phyloP scores from a whole-genome alignment of 2,329 filamentous ascomycete species.

The Phialemonium atrogriseum region DNA sequence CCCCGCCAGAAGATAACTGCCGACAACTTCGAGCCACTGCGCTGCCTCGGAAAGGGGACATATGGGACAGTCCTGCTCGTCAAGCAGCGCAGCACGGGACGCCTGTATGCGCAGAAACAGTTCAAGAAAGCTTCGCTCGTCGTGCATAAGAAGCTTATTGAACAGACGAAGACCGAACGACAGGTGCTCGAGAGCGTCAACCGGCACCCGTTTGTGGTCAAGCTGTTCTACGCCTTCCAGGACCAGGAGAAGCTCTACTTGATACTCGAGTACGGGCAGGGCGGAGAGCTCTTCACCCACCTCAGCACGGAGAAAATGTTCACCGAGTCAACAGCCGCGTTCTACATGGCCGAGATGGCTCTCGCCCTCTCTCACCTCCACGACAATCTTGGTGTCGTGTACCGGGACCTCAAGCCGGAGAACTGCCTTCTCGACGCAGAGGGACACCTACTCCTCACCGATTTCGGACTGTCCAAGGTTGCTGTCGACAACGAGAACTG shows the following conservation, averaged over 20 bases:
- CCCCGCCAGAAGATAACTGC: conserved; percentile 77
- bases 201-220: conserved; percentile 94
- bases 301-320: conserved; percentile 94
- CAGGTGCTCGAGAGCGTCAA: conserved; percentile 93
- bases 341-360: conserved; percentile 98
- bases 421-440: conserved; percentile 90
- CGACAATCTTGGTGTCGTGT: conserved; percentile 84
- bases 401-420: conserved; percentile 94
- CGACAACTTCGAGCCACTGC: conserved; percentile 81
- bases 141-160: conserved; percentile 89
- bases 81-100: conserved; percentile 78
- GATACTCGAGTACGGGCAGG: conserved; percentile 94
- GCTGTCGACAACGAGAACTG: conserved; percentile 66
- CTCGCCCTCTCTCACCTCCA: conserved; percentile 91
- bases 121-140: conserved; percentile 95
- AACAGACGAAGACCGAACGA: conserved; percentile 96
- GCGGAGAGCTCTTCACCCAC: conserved; percentile 95
- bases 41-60: conserved; percentile 90
- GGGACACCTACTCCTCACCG: conserved; percentile 87
- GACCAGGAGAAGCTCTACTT: conserved; percentile 96
- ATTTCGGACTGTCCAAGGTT: conserved; percentile 96
- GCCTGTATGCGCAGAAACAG: conserved; percentile 94
- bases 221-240: conserved; percentile 96
- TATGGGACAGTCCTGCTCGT: conserved; percentile 94
- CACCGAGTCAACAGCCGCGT: conserved; percentile 76